A percentile compares a stretch with the other conserved stretches of the same genome.
Evolutionary conservation across 345 rosid genomes (phyloP).

Genomic region (Boechera divaricarpa): DNA sequence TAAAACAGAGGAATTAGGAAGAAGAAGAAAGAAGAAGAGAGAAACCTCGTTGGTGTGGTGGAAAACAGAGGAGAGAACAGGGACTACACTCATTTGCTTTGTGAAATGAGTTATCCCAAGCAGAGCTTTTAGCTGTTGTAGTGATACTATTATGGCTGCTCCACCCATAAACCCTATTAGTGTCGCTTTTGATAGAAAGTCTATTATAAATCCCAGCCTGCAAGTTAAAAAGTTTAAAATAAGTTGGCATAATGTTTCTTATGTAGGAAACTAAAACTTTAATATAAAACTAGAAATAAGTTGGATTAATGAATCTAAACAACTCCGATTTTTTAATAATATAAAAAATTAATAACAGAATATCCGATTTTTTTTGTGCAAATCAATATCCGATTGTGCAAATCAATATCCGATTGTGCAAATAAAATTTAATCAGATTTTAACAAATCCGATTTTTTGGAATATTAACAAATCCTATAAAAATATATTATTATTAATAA

Average conservation of each 20-base stretch:
- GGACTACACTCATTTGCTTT: constrained; percentile 74
- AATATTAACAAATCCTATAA: too few relatives aligned
- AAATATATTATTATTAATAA: too few relatives aligned
- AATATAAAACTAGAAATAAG: not conserved
- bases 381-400: too few relatives aligned
- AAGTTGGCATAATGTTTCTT: not conserved
- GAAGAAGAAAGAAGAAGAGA: constrained; percentile 11
- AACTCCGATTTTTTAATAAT: too few relatives aligned
- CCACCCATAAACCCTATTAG: constrained; percentile 98
- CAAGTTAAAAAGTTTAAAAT: not conserved
- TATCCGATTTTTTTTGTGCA: too few relatives aligned
- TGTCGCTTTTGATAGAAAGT: constrained; percentile 88
- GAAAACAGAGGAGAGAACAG: constrained; percentile 84
- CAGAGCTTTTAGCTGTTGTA: constrained; percentile 87
- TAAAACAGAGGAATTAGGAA: not conserved
- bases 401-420: too few relatives aligned
- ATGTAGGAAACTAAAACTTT: not conserved
- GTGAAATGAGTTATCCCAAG: constrained; percentile 97
- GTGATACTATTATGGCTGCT: constrained; percentile 91
- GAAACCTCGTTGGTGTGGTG: constrained; percentile 74
- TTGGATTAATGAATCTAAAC: too few relatives aligned
- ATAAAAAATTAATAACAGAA: too few relatives aligned
- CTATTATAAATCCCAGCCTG: constrained; percentile 94
- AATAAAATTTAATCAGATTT: too few relatives aligned
- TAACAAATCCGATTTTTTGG: too few relatives aligned